Base-by-base conservation (phyloP, 1,284 basidiomycete species). In the Melampsora americana region DNA sequence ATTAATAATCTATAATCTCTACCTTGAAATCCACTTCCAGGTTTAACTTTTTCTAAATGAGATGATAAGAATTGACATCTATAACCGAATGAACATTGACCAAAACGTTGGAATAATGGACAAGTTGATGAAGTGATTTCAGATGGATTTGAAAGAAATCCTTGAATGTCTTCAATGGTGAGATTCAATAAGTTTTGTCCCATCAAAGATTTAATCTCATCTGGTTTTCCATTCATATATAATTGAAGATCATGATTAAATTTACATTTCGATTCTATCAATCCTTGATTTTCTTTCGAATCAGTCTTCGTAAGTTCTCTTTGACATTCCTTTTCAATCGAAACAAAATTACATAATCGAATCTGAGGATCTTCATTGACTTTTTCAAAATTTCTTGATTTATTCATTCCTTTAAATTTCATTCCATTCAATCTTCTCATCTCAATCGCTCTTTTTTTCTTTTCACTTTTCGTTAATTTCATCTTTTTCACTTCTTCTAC, bases 161-260 rank as follows among this genome's bases (percentile, higher is more conserved):
- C 11, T 28, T 26, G n/a, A 12, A 64, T 7, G 14, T 64, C 28
- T n/a, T 64, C 61, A 16, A 23, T 18, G 11, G 12, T 35, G 6
- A 39, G 14, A 11, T 14, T 64, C 9, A 12, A n/a, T 16, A 64
- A 1, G 16, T 32, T 20, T 64, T 64, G 28, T 39, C 61, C 61
- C 14, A 64, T 28, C 7, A 32, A 39, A 16, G 5, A 88, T 87
- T 85, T 86, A 28, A 95, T 85, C 81, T 96, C 94, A 66, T 82
- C 84, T 0, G 89, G 87, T 84, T 96, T 96, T 0, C 86, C 86
- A 20, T 86, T 85, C 46, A 97, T 87, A 83, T 96, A 98, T 2
- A 85, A 86, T 2, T 85, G 80, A 77, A 95, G 85, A 80, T 93
- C 90, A 82, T 98, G 95, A 2, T 88, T 89, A 81, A 88, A 91